phyloP scores from a whole-genome alignment of 805 yeast genomes.

The Kuraishia molischiana region DNA sequence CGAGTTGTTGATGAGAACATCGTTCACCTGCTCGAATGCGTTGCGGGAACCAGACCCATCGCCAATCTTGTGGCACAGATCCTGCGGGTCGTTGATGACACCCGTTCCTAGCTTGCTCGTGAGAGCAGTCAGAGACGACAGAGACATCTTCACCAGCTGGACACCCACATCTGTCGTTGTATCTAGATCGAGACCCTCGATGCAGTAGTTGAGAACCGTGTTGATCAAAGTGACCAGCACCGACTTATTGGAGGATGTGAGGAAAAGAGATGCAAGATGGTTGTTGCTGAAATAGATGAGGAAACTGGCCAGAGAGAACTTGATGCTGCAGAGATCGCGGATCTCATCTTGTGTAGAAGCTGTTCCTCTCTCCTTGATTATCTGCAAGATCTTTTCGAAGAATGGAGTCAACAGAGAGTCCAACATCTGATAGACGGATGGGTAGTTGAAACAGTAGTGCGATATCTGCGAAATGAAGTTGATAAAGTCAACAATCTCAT shows the following conservation, averaged over 20 bases:
- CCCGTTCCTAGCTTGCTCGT: slow-evolving; percentile 61
- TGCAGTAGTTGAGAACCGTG: slow-evolving; percentile 44
- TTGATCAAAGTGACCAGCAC: slow-evolving; percentile 52
- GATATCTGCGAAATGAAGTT: slow-evolving; percentile 83
- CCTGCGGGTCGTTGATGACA: slow-evolving; percentile 49
- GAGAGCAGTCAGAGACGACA: slow-evolving; percentile 59
- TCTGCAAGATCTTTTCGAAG: slow-evolving; percentile 46
- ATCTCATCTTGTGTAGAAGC: slow-evolving; percentile 21
- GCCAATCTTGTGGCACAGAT: slow-evolving; percentile 28
- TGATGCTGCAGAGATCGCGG: slow-evolving; percentile 11
- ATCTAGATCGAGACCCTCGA: neutral
- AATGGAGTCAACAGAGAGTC: slow-evolving; percentile 71
- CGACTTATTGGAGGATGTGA: slow-evolving; percentile 56
- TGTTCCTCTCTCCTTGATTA: slow-evolving; percentile 43
- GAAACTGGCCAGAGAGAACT: slow-evolving; percentile 61
- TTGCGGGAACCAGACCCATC: slow-evolving; percentile 25
- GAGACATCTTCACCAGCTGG: slow-evolving; percentile 54
- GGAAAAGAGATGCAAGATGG: slow-evolving; percentile 67
- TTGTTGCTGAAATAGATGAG: slow-evolving; percentile 65
- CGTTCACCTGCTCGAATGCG: slow-evolving; percentile 56
- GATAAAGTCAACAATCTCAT: slow-evolving; percentile 72
- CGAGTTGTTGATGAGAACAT: slow-evolving; percentile 56
- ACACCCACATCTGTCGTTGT: slow-evolving; percentile 21
- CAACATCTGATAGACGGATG: slow-evolving; percentile 61
- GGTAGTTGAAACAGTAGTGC: slow-evolving; percentile 63